These are phyloP conservation scores for Phytophthora pseudosyringae DNA, from an alignment of 352 stramenopile species.

Conservation along the genomic window DNA sequence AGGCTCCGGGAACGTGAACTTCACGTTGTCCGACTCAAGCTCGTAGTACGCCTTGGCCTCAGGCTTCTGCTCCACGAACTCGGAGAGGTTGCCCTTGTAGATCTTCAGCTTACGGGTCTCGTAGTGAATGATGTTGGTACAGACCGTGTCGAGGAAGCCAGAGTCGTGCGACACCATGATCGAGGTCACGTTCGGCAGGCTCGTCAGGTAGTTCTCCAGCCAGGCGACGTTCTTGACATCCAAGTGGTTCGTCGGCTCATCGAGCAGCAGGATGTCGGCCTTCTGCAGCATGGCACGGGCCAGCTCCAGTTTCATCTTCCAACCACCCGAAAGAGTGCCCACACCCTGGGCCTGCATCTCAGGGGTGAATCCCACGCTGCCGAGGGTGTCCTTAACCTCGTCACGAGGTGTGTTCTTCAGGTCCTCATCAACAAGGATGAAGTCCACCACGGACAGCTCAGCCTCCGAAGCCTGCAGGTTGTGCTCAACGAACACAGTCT, in stretches of 20 bases:
- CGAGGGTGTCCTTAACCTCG: conserved; percentile 92
- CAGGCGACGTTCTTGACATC: conserved; percentile 94
- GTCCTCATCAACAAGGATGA: conserved; percentile 90
- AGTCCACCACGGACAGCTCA: conserved; percentile 86
- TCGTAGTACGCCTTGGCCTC: conserved; percentile 92
- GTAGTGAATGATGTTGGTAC: conserved; percentile 98
- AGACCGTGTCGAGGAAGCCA: conserved; percentile 97
- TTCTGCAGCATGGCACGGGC: conserved; percentile 95
- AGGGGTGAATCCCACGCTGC: conserved; percentile 93
- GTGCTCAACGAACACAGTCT: conserved; percentile 97
- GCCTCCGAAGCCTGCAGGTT: conserved; percentile 94
- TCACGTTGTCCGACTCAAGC: conserved; percentile 82
- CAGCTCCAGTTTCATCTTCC: conserved; percentile 96
- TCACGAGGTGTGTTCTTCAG: conserved; percentile 90
- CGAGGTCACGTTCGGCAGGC: conserved; percentile 89
- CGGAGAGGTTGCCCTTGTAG: conserved; percentile 88
- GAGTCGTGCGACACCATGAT: conserved; percentile 97
- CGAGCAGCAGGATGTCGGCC: conserved; percentile 96
- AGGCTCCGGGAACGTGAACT: conserved; percentile 89
- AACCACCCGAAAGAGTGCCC: conserved; percentile 95
- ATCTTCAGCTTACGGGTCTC: conserved; percentile 93
- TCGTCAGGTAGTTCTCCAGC: conserved; percentile 93
- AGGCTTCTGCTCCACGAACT: conserved; percentile 87
- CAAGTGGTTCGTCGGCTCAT: conserved; percentile 96
- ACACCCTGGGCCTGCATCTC: conserved; percentile 94